Conservation (phyloP, 2,329 filamentous ascomycete genomes). For the Colletotrichum tamarilloi region DNA sequence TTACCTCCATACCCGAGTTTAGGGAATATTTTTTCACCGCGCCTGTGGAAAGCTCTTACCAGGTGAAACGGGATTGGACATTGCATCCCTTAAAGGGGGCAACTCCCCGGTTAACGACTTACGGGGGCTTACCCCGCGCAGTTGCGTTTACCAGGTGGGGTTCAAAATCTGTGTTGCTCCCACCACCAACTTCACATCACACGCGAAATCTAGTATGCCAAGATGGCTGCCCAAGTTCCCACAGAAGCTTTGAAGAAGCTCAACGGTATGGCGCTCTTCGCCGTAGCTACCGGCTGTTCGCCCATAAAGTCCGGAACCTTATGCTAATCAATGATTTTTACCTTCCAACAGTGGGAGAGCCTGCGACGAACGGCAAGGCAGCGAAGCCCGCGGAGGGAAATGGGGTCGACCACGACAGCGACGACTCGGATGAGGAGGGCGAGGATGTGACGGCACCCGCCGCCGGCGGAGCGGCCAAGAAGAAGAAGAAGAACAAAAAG, state of each 20-base stretch:
- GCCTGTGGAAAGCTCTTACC: neutral
- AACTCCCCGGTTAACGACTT: slow-evolving; percentile 26
- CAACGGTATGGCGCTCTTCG: slow-evolving; percentile 45
- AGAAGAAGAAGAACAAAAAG: slow-evolving; percentile 85
- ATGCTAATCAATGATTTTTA: slow-evolving; percentile 23
- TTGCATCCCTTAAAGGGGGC: slow-evolving; percentile 23
- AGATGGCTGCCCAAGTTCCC: slow-evolving; percentile 56
- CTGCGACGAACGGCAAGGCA: slow-evolving; percentile 52
- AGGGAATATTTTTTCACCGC: neutral
- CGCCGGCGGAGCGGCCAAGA: slow-evolving; percentile 62
- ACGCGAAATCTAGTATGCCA: slow-evolving; percentile 39
- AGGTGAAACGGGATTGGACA: slow-evolving; percentile 20
- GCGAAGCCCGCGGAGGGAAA: slow-evolving; percentile 49
- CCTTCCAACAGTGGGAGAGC: slow-evolving; percentile 50
- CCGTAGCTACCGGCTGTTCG: neutral
- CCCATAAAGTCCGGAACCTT: neutral
- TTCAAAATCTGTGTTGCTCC: slow-evolving; percentile 34
- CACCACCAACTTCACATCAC: slow-evolving; percentile 30
- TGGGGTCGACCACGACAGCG: slow-evolving; percentile 53
- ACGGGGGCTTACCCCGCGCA: slow-evolving; percentile 35
- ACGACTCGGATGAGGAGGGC: slow-evolving; percentile 65
- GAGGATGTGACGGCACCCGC: slow-evolving; percentile 50
- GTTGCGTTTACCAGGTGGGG: slow-evolving; percentile 35
- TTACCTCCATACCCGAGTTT: neutral
- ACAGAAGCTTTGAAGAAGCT: slow-evolving; percentile 57